Evolutionary conservation across 495 filamentous ascomycete species (phyloP).

Genomic region (Baudoinia panamericana): DNA sequence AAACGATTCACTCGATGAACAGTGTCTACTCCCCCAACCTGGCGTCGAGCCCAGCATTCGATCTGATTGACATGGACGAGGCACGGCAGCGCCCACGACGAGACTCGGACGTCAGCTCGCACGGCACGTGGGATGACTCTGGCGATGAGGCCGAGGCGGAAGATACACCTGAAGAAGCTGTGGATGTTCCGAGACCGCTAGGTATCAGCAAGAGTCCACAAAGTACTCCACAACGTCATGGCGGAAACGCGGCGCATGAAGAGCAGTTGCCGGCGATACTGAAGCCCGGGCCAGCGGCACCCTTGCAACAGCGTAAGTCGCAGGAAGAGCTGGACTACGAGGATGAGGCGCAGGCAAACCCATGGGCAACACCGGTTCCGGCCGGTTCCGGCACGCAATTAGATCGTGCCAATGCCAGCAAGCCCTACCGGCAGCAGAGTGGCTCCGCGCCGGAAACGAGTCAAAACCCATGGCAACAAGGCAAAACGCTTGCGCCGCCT

Average conservation of each 20-base stretch:
- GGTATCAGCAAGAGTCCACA: constrained; percentile 10
- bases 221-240: not conserved
- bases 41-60: constrained; percentile 13
- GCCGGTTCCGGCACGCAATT: too few relatives aligned
- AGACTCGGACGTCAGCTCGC: constrained; percentile 14
- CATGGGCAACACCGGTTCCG: constrained; percentile 10
- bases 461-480: constrained; percentile 5
- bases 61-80: constrained; percentile 17
- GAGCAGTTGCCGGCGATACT: constrained; percentile 13
- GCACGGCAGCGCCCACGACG: constrained; percentile 15
- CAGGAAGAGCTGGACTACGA: constrained; percentile 9
- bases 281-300: constrained; percentile 8
- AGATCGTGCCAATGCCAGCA: too few relatives aligned
- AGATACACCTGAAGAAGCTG: constrained; percentile 3
- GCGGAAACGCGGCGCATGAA: not conserved
- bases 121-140: constrained; percentile 17
- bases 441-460: constrained; percentile 4
- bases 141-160: constrained; percentile 9
- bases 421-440: constrained; percentile 15
- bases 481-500: constrained; percentile 2
- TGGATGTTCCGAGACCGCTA: constrained; percentile 16
- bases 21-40: constrained; percentile 19
- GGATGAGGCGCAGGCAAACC: constrained; percentile 15
- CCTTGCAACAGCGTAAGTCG: not conserved
- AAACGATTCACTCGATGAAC: constrained; percentile 14